These are phyloP conservation scores for Gomphus bonarii DNA, from an alignment of 1,284 basidiomycete species.

Conservation along the genomic window DNA sequence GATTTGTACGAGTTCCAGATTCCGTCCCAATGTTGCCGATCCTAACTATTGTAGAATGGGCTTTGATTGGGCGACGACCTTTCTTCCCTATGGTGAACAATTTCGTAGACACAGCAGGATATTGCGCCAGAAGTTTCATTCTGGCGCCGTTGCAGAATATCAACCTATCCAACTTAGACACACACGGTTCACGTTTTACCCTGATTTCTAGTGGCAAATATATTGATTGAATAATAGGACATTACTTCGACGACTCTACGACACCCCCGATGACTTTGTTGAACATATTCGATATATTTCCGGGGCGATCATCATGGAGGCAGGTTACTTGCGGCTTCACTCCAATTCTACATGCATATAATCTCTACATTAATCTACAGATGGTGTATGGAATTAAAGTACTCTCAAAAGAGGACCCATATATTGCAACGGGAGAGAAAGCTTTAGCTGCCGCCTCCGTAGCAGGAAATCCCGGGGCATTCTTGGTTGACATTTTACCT, in stretches of 20 bases:
- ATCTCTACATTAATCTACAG: not conserved
- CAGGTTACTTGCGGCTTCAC: not conserved
- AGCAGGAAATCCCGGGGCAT: slow-evolving; percentile 29
- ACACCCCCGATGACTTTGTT: slow-evolving; percentile 17
- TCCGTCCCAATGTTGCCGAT: not conserved
- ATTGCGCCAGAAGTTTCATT: slow-evolving; percentile 19
- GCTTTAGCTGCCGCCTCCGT: slow-evolving; percentile 23
- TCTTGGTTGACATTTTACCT: slow-evolving; percentile 31
- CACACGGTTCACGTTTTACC: slow-evolving; percentile 15
- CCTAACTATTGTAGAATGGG: slow-evolving; percentile 1
- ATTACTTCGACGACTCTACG: slow-evolving; percentile 17
- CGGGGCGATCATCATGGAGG: slow-evolving; percentile 3
- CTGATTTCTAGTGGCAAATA: not conserved
- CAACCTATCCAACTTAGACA: slow-evolving; percentile 29
- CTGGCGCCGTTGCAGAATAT: slow-evolving; percentile 21
- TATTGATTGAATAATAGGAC: not conserved
- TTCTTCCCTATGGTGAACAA: slow-evolving; percentile 9
- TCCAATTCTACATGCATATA: no score
- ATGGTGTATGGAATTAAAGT: slow-evolving; percentile 3
- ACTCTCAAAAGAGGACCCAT: slow-evolving; percentile 12
- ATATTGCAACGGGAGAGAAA: slow-evolving; percentile 12
- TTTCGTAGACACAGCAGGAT: slow-evolving; percentile 17
- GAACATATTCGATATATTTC: slow-evolving; percentile 17
- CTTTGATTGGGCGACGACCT: no score
- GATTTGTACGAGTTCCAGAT: not conserved